Evolutionary conservation across 108 stramenopile species (phyloP), one percentile per base, ranked within the genome.

Genomic region (Nitzschia palea): DNA sequence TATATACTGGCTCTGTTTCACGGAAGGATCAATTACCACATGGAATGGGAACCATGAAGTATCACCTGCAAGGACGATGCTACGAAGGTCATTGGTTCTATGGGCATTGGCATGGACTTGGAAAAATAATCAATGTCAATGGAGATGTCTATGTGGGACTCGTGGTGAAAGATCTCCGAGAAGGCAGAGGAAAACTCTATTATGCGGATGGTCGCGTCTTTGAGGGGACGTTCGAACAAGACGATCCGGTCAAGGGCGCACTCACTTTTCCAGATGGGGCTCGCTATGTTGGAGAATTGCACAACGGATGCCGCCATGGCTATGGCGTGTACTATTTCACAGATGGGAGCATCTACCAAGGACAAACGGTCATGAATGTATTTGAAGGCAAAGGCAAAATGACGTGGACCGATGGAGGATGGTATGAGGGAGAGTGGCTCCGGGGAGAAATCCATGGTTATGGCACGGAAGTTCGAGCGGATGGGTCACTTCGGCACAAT

Each of bases 341-440:
- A 8, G 71, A 74, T 53, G 68, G 63, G 2, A 59, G 62, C 20
- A 12, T 12, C 6, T 79, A 79, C 27, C 59, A 69, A 33, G 78
- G 78, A 14, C 37, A 74, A 23, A 61, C 50, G 6, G 57, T 58
- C 14, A 63, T 42, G 31, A 55, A 62, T 35, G 22, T 59, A 18
- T 74, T 79, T 34, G 44, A 79, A n/a, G 78, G 78, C 17, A 31
- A 61, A 26, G 78, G 78, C 43, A 79, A 73, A 63, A 77, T 77
- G 74, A 71, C 65, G 43, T 78, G 78, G 77, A 63, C 44, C 22
- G 81, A 82, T 61, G 81, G 81, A 45, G 77, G 81, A 22, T 71
- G 65, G 65, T 82, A 82, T 35, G 68, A 74, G 23, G 80, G 80
- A 36, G 73, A 81, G 31, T 81, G 80, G 80, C 43, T 27, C 18